These are phyloP conservation scores for Pseudopyrenochaeta lycopersici DNA, from an alignment of 2,329 filamentous ascomycete genomes.

Conservation along the genomic window DNA sequence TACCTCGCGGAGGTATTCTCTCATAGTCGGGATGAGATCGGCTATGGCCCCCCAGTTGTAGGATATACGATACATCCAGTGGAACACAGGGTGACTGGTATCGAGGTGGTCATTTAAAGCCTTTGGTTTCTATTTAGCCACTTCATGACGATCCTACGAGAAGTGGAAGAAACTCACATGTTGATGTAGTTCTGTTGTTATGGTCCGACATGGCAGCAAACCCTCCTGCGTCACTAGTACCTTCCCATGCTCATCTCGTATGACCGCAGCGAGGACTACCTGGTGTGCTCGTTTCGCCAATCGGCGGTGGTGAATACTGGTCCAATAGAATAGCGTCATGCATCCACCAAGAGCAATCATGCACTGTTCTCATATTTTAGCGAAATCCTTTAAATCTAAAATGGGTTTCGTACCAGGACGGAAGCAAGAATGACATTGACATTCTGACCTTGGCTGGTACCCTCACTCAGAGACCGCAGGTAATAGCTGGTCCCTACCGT, in stretches of 20 bases:
- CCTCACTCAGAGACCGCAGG: conserved; percentile 57
- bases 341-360: conserved; percentile 40
- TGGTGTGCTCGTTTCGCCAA: conserved; percentile 56
- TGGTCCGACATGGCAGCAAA: conserved; percentile 72
- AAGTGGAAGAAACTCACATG: conserved; percentile 5
- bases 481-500: conserved; percentile 72
- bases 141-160: background rate
- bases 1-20: conserved; percentile 62
- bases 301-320: conserved; percentile 36
- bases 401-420: conserved; percentile 64
- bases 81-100: conserved; percentile 76
- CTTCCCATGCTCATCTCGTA: conserved; percentile 71
- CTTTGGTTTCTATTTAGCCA: conserved; percentile 1
- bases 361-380: conserved; percentile 28
- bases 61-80: conserved; percentile 83
- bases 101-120: conserved; percentile 69
- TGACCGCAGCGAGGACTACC: conserved; percentile 63
- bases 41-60: conserved; percentile 75
- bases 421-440: conserved; percentile 76
- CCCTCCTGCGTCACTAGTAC: conserved; percentile 74
- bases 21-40: conserved; percentile 74
- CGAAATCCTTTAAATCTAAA: conserved; percentile 7
- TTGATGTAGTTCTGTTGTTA: conserved; percentile 66
- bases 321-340: conserved; percentile 43
- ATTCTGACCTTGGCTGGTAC: conserved; percentile 56